phyloP scores from a whole-genome alignment of 192 early-diverging fungal genomes.

The Coemansia sp. region DNA sequence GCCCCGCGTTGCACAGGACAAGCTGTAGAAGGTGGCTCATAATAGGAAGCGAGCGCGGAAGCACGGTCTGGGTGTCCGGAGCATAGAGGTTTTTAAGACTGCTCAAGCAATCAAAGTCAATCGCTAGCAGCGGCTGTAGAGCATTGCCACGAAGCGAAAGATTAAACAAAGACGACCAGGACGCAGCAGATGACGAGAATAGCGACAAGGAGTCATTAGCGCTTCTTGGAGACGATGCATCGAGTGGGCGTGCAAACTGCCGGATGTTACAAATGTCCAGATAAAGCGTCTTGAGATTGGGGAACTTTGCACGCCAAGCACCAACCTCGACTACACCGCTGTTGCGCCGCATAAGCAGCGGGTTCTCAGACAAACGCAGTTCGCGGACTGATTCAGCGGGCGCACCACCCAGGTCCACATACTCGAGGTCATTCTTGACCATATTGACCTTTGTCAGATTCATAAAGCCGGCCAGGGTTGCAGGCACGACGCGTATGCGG shows the following conservation, averaged over 20 bases:
- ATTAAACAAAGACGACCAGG: constrained; percentile 42
- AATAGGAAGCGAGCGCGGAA: constrained; percentile 34
- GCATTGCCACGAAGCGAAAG: constrained; percentile 46
- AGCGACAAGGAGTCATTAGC: not conserved
- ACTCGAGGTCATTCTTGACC: constrained; percentile 43
- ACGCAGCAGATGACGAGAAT: not conserved
- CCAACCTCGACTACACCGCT: constrained; percentile 33
- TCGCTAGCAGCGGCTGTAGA: constrained; percentile 23
- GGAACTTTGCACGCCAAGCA: constrained; percentile 38
- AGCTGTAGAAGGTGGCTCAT: constrained; percentile 37
- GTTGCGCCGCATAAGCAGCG: constrained; percentile 32
- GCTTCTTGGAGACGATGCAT: not conserved
- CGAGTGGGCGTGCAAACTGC: constrained; percentile 16
- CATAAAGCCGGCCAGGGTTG: constrained; percentile 30
- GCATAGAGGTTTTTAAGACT: constrained; percentile 47
- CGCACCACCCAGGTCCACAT: constrained; percentile 31
- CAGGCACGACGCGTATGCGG: constrained; percentile 37
- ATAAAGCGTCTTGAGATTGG: constrained; percentile 41
- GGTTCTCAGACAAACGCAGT: constrained; percentile 47
- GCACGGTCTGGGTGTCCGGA: constrained; percentile 35
- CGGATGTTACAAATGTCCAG: constrained; percentile 44
- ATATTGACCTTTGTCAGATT: constrained; percentile 35
- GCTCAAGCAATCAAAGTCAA: constrained; percentile 34
- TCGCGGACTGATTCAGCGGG: constrained; percentile 38
- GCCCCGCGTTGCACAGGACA: constrained; percentile 38